Percentiles rank a stretch among this genome's conserved stretches.
These are phyloP conservation scores for Macroventuria anomochaeta DNA, from an alignment of 2,329 filamentous ascomycete species.

Conservation along the genomic window DNA sequence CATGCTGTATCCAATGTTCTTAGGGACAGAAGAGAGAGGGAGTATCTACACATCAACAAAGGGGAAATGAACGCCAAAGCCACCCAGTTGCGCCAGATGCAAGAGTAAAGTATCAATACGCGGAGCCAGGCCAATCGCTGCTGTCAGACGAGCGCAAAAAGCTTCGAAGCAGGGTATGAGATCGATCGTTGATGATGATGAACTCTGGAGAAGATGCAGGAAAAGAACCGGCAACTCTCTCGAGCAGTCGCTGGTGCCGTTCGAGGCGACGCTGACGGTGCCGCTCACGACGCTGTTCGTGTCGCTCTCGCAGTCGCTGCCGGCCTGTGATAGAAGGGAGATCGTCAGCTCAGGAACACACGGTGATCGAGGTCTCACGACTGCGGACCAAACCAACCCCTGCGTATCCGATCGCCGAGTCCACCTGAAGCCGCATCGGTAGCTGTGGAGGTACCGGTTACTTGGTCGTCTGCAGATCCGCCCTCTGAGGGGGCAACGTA, in stretches of 20 bases:
- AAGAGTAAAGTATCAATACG: neutral
- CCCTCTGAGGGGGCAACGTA: conserved; percentile 23
- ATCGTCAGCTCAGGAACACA: conserved; percentile 1
- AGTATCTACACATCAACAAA: conserved; percentile 5
- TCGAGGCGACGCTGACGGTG: conserved; percentile 5
- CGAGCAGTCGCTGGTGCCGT: neutral
- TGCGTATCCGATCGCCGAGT: conserved; percentile 40
- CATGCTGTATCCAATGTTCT: conserved; percentile 15
- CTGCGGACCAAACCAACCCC: conserved; percentile 45
- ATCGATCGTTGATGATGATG: neutral
- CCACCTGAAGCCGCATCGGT: conserved; percentile 22
- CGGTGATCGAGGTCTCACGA: conserved; percentile 6
- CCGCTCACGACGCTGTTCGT: conserved; percentile 7
- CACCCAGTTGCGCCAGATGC: neutral
- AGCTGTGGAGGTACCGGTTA: conserved; percentile 20
- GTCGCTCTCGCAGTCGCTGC: conserved; percentile 14
- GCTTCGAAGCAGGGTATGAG: neutral
- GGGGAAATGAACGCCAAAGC: neutral
- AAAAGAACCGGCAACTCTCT: neutral
- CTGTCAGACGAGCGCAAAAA: conserved; percentile 4
- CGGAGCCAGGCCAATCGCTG: conserved; percentile 1
- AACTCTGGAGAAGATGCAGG: conserved; percentile 11
- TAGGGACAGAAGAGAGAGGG: conserved; percentile 3
- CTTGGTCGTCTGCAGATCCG: conserved; percentile 13
- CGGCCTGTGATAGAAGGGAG: neutral